Percentiles rank a stretch among this genome's conserved stretches.
Evolutionary conservation across 768 basidiomycete genomes (phyloP).

Genomic region (Mrakia frigida): DNA sequence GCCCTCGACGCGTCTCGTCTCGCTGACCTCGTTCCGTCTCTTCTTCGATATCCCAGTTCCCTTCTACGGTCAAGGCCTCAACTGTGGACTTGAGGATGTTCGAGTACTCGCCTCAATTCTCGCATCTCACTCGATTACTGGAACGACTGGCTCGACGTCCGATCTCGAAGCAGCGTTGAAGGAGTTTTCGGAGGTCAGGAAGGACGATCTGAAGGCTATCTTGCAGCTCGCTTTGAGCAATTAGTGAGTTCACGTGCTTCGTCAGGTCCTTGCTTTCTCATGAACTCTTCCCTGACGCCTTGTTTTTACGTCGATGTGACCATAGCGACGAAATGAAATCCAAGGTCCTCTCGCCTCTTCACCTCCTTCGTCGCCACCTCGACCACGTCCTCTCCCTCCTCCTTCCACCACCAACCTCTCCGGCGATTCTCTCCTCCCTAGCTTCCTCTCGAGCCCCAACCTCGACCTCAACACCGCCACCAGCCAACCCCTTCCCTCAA

Average conservation of each 20-base stretch:
- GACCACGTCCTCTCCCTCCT: conserved; percentile 56
- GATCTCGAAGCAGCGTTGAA: conserved; percentile 57
- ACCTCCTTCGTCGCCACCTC: conserved; percentile 70
- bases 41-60: conserved; percentile 25
- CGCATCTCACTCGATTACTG: conserved; percentile 61
- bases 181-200: conserved; percentile 72
- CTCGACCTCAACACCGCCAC: not conserved
- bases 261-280: too few species aligned
- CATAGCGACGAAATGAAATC: conserved; percentile 88
- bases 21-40: not conserved
- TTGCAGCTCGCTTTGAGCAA: conserved; percentile 90
- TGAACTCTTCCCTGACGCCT: too few species aligned
- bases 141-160: conserved; percentile 41
- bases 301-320: too few species aligned
- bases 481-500: not conserved
- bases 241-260: conserved; percentile 62
- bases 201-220: conserved; percentile 85
- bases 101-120: conserved; percentile 75
- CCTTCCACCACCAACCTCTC: conserved; percentile 34
- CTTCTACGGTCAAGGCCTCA: conserved; percentile 74
- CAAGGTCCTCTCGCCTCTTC: conserved; percentile 72
- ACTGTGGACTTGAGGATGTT: conserved; percentile 96
- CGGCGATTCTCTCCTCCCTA: conserved; percentile 34
- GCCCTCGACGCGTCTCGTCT: not conserved
- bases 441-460: conserved; percentile 29